Evolutionary conservation across 192 early-diverging fungal species (phyloP), one percentile per base, ranked within the genome.

Genomic region (Backusella parvicylindrica): DNA sequence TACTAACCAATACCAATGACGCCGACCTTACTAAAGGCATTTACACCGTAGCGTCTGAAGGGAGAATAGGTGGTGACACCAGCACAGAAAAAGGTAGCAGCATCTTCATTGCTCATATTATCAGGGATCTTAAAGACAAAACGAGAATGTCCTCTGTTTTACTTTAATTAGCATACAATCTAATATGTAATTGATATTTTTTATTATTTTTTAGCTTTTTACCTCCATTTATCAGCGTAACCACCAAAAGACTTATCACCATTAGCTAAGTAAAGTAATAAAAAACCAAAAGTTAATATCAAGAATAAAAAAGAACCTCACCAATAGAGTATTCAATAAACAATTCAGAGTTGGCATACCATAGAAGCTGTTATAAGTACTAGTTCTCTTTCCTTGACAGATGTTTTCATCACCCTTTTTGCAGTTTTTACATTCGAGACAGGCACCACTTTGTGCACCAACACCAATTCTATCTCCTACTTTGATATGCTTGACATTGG

Each of bases 31-130:
- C 71, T 80, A 1, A 84, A 83, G 1, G 82, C 38, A n/a, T 81
- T 84, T 23, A 88, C 81, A 47, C 80, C 60, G 70, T 75, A 32
- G 4, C 80, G 79, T 41, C 79, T 77, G n/a, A 93, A 75, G 67
- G 91, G 84, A 36, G 81, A 66, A 47, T 81, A 92, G 9, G 91
- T 86, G 23, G 67, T 70, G 4, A 77, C 77, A 32, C 93, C 95
- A 68, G 93, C 94, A 79, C 95, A 97, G 75, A 97, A 79, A 38
- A 95, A 86, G 13, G 93, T 91, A 2, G 91, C 90, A 16, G 91
- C 92, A 37, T 86, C 85, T 15, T 81, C 81, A 9, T 85, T 83
- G 11, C 80, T 79, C 77, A 90, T 86, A 18, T 40, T 68, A 2
- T 76, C 87, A 9, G 89, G 89, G 36, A 89, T 84, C 83, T 87